Base-by-base conservation (phyloP, 352 stramenopile genomes). In the Salisapilia sapeloensis region DNA sequence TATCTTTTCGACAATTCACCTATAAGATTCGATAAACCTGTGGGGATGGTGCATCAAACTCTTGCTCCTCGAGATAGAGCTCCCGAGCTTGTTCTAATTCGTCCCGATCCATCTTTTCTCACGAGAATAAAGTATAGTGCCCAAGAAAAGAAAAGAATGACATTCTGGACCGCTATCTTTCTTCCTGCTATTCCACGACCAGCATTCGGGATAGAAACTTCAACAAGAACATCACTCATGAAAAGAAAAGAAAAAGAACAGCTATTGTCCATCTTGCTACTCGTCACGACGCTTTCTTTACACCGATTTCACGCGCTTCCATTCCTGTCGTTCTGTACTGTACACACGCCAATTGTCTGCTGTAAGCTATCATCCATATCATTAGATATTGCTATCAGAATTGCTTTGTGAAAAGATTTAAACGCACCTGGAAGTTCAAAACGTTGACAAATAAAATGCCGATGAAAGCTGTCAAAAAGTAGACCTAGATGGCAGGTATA, bases 371-470 rank as follows among this genome's bases (percentile, higher is more conserved):
- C n/a, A n/a, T n/a, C n/a, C n/a, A n/a, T n/a, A n/a, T n/a, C n/a
- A n/a, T n/a, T n/a, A n/a, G n/a, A n/a, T n/a, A n/a, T n/a, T n/a
- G n/a, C n/a, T n/a, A n/a, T n/a, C n/a, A n/a, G n/a, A n/a, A n/a
- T n/a, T n/a, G n/a, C n/a, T n/a, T n/a, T n/a, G n/a, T n/a, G n/a
- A n/a, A n/a, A n/a, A n/a, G n/a, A n/a, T n/a, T n/a, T 17, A 35
- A 12, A 46, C 42, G 21, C 29, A 82, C 66, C 35, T 79, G 57
- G 10, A 32, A 25, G 32, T 85, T 85, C 5, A 81, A 49, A 19
- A 65, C 13, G 33, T 82, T 75, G 37, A 85, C 79, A 35, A 85
- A 67, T 15, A 85, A 27, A 28, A 82, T 85, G 29, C 70, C 70
- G 2, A 52, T 37, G 36, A 85, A 81, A n/a, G 70, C 70, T 54